Evolutionary conservation across 495 filamentous ascomycete species (phyloP), one percentile per base, ranked within the genome.

Genomic region (Platismatia glauca): DNA sequence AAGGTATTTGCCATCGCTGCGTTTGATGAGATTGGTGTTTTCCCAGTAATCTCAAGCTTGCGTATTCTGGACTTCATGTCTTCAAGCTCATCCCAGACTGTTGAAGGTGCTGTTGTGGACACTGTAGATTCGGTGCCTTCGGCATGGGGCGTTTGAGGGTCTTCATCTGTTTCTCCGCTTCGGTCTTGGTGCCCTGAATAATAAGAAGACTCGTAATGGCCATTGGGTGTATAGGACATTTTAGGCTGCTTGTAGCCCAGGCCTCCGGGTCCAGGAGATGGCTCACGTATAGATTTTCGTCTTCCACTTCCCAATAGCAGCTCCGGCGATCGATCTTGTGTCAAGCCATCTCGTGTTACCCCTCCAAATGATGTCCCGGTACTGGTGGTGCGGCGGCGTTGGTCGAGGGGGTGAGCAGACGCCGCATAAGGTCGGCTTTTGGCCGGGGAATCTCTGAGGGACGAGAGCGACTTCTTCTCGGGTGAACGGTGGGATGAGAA

Each of bases 51-150:
- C 71, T 98, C 94, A n/a, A 98, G 81, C 55, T 89, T 89, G 63
- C 88, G 85, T 65, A 98, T 96, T 27, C 95, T 84, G 13, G 90
- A 93, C 71, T 97, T 98, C 16, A 98, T 76, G 59, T 97, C 95
- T 67, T 98, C 94, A 24, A 98, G 75, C 73, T 98, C 94, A 72
- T 98, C 94, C 95, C 95, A 98, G 13, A 98, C 89, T 1, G 90
- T 95, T 3, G 94, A 95, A 27, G 91, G 88, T 12, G 91, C 90
- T 3, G 85, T 91, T 0, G 89, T 90, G 0, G 94, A 97, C 29
- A 86, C 77, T 0, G 89, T 91, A 0, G 92, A 96, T 63, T 89
- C 89, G 4, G 90, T 91, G 38, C 83, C 83, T 66, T 87, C 83
- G 6, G 72, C 74, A 55, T 76, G 74, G 27, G 78, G 59, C 57